These are phyloP conservation scores for Solanum chiquidenum DNA, from an alignment of 257 asterid genomes.

Conservation along the genomic window DNA sequence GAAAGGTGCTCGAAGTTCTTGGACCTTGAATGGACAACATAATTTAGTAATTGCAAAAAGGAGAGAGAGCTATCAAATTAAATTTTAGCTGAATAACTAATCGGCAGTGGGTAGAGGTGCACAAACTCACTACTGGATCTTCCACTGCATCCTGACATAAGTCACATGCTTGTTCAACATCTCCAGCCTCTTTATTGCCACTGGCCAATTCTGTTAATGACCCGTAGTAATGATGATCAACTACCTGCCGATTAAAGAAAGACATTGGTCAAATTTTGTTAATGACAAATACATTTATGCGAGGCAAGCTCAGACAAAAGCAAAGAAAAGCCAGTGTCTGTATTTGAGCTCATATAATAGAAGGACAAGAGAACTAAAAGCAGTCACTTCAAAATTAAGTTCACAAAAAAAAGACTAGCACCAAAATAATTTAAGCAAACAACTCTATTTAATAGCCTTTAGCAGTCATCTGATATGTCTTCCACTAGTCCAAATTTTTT, in stretches of 20 bases:
- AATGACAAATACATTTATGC: not conserved
- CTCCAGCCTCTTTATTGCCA: constrained; percentile 31
- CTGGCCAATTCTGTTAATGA: constrained; percentile 27
- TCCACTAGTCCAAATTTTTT: not conserved
- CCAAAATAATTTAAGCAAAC: not conserved
- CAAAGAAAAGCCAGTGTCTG: not conserved
- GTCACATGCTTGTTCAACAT: constrained; percentile 38
- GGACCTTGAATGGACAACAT: too few relatives aligned
- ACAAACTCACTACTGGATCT: constrained; percentile 20
- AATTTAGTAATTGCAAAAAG: too few relatives aligned
- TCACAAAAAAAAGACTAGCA: not conserved
- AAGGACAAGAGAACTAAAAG: too few relatives aligned
- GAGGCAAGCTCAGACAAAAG: not conserved
- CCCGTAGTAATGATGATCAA: constrained; percentile 83
- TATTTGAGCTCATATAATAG: not conserved
- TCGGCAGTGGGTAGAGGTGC: not conserved
- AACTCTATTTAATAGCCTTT: not conserved
- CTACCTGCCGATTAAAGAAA: constrained; percentile 42
- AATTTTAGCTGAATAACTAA: too few relatives aligned
- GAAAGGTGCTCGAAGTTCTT: too few relatives aligned
- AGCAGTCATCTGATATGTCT: not conserved
- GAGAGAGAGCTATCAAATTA: too few relatives aligned
- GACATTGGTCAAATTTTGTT: not conserved
- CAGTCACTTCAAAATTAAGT: not conserved
- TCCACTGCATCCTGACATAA: constrained; percentile 59